Base-by-base conservation (phyloP, 805 yeast genomes). In the Monosporozyma siamensis region DNA sequence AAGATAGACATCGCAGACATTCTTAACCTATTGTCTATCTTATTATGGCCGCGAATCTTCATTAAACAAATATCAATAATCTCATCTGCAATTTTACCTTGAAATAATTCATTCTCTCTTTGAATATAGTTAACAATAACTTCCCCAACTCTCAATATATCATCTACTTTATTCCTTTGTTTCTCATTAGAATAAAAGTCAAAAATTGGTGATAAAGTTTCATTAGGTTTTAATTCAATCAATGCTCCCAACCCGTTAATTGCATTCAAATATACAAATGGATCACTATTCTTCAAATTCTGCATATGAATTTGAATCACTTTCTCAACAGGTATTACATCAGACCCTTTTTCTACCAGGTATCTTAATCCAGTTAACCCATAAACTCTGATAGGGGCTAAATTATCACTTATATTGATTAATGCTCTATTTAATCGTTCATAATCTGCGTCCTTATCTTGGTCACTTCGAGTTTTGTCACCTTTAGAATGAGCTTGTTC, bases 1-100 rank as follows among this genome's bases (percentile, higher is more conserved):
- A 90, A 58, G 11, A 92, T 60, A 0, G 96, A 84, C 77, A 89
- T 73, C 0, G 95, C 75, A 2, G 97, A 89, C 82, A 87, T 80
- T 50, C 97, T 68, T 31, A 88, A 48, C 31, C 80, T 71, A 44
- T 71, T 66, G 48, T 87, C 95, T 11, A 55, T 21, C 4, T 49
- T 49, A 3, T 55, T 63, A 17, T 61, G 56, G 4, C 59, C 50
- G n/a, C 59, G 48, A 3, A 77, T 65, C 18, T 70, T 54, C 1
- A 50, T 34, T 2, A 83, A 53, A 23, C 77, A 69, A 0, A 68
- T 52, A 4, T 63, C 56, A 1, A 75, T 68, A 4, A 87, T 56
- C 1, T 53, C 40, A 8, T 61, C 62, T 0, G 78, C 75, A 2
- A 62, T 23, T 0, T 53, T 50, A 2, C 80, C 80, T 0, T 66